These are phyloP conservation scores for Auriculariales sp. DNA, from an alignment of 768 basidiomycete species.

Conservation along the genomic window DNA sequence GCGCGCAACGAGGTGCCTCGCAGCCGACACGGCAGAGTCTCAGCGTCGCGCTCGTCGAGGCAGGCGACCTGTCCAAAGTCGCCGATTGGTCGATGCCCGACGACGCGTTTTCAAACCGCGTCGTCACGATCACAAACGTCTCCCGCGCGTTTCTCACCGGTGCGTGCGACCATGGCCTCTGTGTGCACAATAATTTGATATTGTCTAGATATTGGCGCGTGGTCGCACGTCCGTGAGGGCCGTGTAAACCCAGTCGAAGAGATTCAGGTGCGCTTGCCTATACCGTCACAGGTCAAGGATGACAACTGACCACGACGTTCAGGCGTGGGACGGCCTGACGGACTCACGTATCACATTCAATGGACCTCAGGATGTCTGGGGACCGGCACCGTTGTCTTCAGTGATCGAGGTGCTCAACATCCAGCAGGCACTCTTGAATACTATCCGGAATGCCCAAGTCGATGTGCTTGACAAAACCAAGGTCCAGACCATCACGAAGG, in stretches of 20 bases:
- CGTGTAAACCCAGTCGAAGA: conserved; percentile 65
- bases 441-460: conserved; percentile 31
- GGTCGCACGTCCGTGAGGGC: conserved; percentile 53
- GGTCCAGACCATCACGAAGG: conserved; percentile 54
- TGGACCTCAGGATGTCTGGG: conserved; percentile 25
- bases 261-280: conserved; percentile 53
- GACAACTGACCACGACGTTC: conserved; percentile 13
- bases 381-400: conserved; percentile 46
- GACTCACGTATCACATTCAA: conserved; percentile 65
- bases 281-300: background rate
- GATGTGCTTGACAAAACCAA: conserved; percentile 57
- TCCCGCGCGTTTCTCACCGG: conserved; percentile 56
- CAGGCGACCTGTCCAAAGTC: conserved; percentile 55
- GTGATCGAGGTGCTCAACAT: conserved; percentile 89
- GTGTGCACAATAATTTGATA: conserved; percentile 2
- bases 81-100: conserved; percentile 46
- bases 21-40: conserved; percentile 34
- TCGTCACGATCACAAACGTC: conserved; percentile 70
- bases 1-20: conserved; percentile 32
- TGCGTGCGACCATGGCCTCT: conserved; percentile 14
- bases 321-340: conserved; percentile 89
- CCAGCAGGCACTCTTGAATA: conserved; percentile 66
- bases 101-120: conserved; percentile 61
- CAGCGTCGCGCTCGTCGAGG: conserved; percentile 66
- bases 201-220: conserved; percentile 61